These are phyloP conservation scores for Cystofilobasidium ferigula DNA, from an alignment of 768 basidiomycete species.

Conservation along the genomic window DNA sequence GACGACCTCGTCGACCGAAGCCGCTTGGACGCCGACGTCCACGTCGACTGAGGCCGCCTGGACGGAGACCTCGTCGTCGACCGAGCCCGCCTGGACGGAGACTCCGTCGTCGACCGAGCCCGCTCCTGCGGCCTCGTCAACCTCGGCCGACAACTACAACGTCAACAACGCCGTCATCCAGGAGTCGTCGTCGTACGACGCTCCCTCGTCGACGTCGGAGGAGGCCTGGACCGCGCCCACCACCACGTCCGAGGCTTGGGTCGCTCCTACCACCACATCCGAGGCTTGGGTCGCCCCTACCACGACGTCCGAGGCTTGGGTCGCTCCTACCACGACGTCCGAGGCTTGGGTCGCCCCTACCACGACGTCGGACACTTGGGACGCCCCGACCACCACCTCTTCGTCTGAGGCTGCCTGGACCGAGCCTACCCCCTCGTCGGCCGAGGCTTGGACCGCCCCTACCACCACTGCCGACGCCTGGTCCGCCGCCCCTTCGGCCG, in stretches of 20 bases:
- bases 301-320: neutral
- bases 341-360: constrained; percentile 1
- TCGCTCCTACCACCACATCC: constrained; percentile 8
- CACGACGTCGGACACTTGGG: no score
- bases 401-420: neutral
- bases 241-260: neutral
- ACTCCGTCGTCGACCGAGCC: neutral
- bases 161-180: neutral
- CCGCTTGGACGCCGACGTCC: neutral
- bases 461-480: neutral
- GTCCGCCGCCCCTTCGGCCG: neutral
- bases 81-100: neutral
- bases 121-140: neutral
- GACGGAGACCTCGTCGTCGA: neutral
- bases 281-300: neutral
- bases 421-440: neutral
- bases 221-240: neutral
- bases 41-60: neutral
- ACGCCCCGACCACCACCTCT: no score
- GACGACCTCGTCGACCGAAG: constrained; percentile 1
- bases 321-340: neutral
- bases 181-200: neutral
- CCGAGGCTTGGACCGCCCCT: neutral
- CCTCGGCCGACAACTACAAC: neutral
- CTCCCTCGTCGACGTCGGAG: neutral